Conservation (phyloP, 148 eudicot species). For the Vaccinium myrtillus region DNA sequence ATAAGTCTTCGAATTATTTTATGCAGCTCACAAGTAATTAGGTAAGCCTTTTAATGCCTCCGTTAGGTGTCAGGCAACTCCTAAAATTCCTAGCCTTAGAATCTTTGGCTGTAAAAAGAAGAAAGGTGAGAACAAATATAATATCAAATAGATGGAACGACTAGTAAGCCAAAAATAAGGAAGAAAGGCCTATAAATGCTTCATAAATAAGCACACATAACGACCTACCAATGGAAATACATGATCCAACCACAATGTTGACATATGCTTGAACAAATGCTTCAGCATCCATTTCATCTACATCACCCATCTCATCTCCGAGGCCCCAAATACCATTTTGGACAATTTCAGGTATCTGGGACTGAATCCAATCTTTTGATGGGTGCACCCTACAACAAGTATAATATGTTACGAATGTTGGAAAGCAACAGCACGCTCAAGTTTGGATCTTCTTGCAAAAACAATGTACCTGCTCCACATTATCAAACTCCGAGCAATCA, state of each 20-base stretch:
- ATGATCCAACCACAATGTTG: conserved; percentile 85
- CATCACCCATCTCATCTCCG: conserved; percentile 56
- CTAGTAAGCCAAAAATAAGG: neutral
- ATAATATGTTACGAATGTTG: neutral
- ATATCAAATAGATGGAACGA: neutral
- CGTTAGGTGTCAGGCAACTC: neutral
- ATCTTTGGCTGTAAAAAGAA: neutral
- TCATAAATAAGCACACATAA: neutral
- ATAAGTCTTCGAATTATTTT: neutral
- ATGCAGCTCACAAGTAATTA: neutral
- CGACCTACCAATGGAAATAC: conserved; percentile 86
- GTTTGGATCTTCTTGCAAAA: neutral
- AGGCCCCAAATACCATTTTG: conserved; percentile 57
- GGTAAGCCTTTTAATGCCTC: neutral
- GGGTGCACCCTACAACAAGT: conserved; percentile 62
- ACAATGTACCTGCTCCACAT: conserved; percentile 84
- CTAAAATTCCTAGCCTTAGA: neutral
- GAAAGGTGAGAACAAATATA: neutral
- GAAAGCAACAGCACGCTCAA: neutral
- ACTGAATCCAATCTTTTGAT: conserved; percentile 79
- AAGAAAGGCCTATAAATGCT: neutral
- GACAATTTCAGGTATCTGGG: conserved; percentile 83
- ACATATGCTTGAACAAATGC: conserved; percentile 89
- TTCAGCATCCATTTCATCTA: conserved; percentile 71
- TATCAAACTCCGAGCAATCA: conserved; percentile 89